Percentiles rank a stretch among this genome's conserved stretches.
Conservation (phyloP, 208 protist genomes). For the Balamuthia mandrillaris region DNA sequence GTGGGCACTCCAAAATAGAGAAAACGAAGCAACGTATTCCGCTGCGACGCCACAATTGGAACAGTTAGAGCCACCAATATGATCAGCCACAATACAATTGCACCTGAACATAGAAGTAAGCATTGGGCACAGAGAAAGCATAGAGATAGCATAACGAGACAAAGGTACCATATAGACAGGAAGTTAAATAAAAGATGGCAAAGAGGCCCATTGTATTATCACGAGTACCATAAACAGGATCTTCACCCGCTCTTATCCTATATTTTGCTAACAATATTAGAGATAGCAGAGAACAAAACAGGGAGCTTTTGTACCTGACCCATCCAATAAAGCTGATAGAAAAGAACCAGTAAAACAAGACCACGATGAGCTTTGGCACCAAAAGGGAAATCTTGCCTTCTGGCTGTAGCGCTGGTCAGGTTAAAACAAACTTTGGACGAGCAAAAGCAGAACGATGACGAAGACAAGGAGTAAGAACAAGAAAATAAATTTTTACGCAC, state of each 20-base stretch:
- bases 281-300: too few relatives aligned
- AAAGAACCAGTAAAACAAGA: too few relatives aligned
- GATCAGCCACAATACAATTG: not conserved
- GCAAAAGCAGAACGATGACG: too few relatives aligned
- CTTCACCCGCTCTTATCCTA: not conserved
- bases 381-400: too few relatives aligned
- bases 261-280: too few relatives aligned
- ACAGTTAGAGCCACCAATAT: not conserved
- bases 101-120: not conserved
- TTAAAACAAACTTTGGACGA: too few relatives aligned
- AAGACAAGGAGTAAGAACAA: too few relatives aligned
- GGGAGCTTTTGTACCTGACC: too few relatives aligned
- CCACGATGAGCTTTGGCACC: too few relatives aligned
- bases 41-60: not conserved
- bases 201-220: not conserved
- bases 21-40: not conserved
- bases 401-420: too few relatives aligned
- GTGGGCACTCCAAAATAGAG: not conserved
- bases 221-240: slow-evolving; percentile 3
- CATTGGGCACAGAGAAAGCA: not conserved
- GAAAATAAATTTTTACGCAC: too few relatives aligned
- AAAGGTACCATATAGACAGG: not conserved
- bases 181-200: slow-evolving; percentile 10
- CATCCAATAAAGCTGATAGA: too few relatives aligned
- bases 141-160: not conserved